phyloP scores from a whole-genome alignment of 2,329 filamentous ascomycete genomes.

The Sordariomycetes sp. region DNA sequence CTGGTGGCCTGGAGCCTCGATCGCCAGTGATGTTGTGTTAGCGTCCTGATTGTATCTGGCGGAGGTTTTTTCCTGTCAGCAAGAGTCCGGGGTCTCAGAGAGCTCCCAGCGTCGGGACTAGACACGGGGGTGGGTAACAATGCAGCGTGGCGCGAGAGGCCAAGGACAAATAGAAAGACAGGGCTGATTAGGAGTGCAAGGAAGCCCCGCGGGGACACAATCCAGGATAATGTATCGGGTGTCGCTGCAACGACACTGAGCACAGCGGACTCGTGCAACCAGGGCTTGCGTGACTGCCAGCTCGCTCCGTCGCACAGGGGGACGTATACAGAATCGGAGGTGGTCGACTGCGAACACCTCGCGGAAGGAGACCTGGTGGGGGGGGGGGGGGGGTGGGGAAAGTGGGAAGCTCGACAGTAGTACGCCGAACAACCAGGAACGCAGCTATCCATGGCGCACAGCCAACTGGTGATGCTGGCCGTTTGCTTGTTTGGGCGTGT shows the following conservation, averaged over 20 bases:
- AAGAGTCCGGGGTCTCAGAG: neutral
- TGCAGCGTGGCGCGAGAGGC: neutral
- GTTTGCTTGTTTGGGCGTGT: neutral
- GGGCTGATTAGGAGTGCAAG: neutral
- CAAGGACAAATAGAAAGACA: neutral
- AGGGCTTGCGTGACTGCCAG: constrained; percentile 2
- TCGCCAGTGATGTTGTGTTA: constrained; percentile 34
- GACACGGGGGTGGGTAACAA: neutral
- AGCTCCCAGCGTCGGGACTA: neutral
- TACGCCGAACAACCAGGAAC: neutral
- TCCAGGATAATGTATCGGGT: neutral
- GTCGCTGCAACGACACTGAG: neutral
- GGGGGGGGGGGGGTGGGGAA: neutral
- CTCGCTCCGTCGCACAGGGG: neutral
- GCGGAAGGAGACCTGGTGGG: too few species aligned
- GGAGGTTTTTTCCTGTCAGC: neutral
- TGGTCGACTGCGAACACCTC: neutral
- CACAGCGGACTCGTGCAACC: neutral
- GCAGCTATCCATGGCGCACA: neutral
- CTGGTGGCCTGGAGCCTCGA: constrained; percentile 31
- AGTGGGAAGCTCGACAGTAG: neutral
- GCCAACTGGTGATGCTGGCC: neutral
- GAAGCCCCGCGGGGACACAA: neutral
- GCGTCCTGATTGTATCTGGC: constrained; percentile 42
- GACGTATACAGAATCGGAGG: constrained; percentile 1